Base-by-base conservation (phyloP, 352 stramenopile species). In the Phytophthora foliorum region DNA sequence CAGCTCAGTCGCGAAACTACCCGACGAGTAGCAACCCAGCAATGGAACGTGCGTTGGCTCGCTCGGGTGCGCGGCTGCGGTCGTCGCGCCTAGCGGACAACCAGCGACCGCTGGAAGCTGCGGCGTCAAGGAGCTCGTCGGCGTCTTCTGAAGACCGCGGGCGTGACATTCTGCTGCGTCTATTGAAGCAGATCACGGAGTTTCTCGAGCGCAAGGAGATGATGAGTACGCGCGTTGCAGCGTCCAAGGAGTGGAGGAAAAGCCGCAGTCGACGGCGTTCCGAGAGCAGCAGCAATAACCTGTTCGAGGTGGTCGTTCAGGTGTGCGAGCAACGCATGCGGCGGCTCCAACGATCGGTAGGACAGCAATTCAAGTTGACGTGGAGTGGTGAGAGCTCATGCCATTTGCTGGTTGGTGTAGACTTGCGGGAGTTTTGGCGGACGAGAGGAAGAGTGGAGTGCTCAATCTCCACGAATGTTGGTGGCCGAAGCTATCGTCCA, bases 401-500 rank as follows among this genome's bases (percentile, higher is more conserved):
- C 11, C 42, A n/a, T 25, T 51, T 52, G 34, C 21, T 46, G 11
- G 31, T 16, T 58, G 39, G 6, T 46, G 25, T 52, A 75, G 67
- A 71, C 24, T 34, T 66, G 22, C 19, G n/a, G n/a, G n/a, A n/a
- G n/a, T n/a, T 63, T 53, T 8, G 36, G 41, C 10, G 63, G 39
- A 55, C 63, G 55, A 52, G 61, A 69, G 29, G 54, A 71, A 4
- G 46, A 72, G 22, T 80, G 67, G 67, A 69, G 63, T 29, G 51
- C 48, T 3, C 56, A 74, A 42, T 71, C 79, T 11, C 70, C 80
- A 44, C 67, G 72, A 5, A 68, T 83, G 48, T 52, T 89, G 27
- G 81, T 92, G 14, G 82, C 84, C 5, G 78, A 90, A 63, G 84
- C 84, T 3, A 86, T 92, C 54, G 82, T 90, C 9, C 84, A 90